Evolutionary conservation across 208 protist genomes (phyloP), one percentile per base, ranked within the genome.

Genomic region (Wallacemonas sp.): DNA sequence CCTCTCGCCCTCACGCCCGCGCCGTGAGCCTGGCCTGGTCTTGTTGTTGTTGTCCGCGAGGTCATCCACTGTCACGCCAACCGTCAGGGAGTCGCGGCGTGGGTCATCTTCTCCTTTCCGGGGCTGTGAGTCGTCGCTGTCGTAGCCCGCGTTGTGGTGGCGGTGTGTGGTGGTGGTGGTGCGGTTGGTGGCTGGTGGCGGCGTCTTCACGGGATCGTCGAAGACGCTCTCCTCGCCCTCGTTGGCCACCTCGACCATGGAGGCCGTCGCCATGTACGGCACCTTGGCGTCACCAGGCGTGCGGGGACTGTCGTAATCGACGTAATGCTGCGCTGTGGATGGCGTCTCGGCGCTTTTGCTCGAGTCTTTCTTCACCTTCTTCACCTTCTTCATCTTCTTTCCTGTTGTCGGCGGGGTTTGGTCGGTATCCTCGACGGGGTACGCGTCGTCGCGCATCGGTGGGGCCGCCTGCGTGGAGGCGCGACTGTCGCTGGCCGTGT

Each of bases 311-410:
- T 48, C 60, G 30, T 65, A 8, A 43, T 48, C 60, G 29, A 39
- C 41, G 29, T 65, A 58, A 29, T 58, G 52, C 52, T 41, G 52
- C 11, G 52, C 52, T 5, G 52, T 58, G 36, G 52, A 58, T 5
- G 52, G 52, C 21, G 41, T 65, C 12, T 9, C 21, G 26, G 41
- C 60, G 19, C 6, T 11, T 16, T 11, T 38, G 24, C 38, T 65
- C 43, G 26, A 3, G 5, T 4, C 27, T 16, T 23, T 3, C 38
- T 62, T 44, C 34, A 36, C 56, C 24, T 44, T 62, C 52, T 58
- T 58, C 16, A 39, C 32, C 19, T 58, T 58, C 30, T 58, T 58
- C 52, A 39, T 58, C 30, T 58, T 58, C 19, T 58, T 39, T 21
- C 2, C 11, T 39, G 6, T 0, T 6, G 2, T 21, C 26, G 30